Conservation (phyloP, 208 protist genomes). For the Trypanosoma mega region DNA sequence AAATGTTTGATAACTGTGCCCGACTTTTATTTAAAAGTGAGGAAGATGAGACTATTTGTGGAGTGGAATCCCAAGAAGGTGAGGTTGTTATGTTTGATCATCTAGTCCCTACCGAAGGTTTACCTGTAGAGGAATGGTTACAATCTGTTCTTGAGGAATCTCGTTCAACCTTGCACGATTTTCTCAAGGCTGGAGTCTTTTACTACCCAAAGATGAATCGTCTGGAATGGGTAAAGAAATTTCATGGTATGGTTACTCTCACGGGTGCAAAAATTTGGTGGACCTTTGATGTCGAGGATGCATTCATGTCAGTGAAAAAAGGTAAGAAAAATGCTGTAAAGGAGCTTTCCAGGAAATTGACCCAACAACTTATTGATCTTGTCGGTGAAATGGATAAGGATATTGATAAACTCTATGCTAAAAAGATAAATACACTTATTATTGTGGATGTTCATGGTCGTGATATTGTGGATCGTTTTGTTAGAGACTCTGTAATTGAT, state of each 20-base stretch:
- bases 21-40: conserved; percentile 94
- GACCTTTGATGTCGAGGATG: conserved; percentile 98
- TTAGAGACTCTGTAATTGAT: conserved; percentile 97
- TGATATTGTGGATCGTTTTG: conserved; percentile 98
- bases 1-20: conserved; percentile 98
- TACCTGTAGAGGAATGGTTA: conserved; percentile 98
- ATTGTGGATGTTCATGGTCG: conserved; percentile 99
- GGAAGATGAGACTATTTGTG: conserved; percentile 90
- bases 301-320: conserved; percentile 91
- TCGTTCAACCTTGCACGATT: conserved; percentile 88
- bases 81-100: conserved; percentile 93
- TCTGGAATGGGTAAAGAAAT: conserved; percentile 95
- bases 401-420: conserved; percentile 91
- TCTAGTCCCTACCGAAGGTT: conserved; percentile 86
- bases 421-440: conserved; percentile 99
- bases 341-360: conserved; percentile 89
- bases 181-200: conserved; percentile 98
- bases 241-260: conserved; percentile 96
- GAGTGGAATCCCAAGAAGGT: conserved; percentile 96
- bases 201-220: conserved; percentile 95
- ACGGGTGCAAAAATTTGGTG: conserved; percentile 98
- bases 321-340: conserved; percentile 98
- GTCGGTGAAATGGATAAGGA: conserved; percentile 95
- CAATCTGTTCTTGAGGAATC: conserved; percentile 95
- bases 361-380: conserved; percentile 94